Percentiles rank a stretch among this genome's conserved stretches.
phyloP scores from a whole-genome alignment of 2,329 filamentous ascomycete genomes.

The Talaromyces sp. region DNA sequence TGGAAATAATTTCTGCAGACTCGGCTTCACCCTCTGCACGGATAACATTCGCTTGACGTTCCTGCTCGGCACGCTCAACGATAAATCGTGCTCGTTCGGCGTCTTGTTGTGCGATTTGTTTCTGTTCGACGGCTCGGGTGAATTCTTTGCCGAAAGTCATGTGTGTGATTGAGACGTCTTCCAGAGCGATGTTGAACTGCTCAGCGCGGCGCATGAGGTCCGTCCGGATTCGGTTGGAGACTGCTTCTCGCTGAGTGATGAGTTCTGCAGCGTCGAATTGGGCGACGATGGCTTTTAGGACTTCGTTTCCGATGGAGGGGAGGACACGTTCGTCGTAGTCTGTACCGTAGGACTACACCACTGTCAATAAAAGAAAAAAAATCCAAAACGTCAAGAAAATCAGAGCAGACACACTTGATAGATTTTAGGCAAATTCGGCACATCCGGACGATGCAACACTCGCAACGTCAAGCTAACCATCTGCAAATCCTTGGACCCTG shows the following conservation, averaged over 20 bases:
- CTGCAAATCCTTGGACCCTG: slow-evolving; percentile 97
- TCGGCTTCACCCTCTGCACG: slow-evolving; percentile 96
- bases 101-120: slow-evolving; percentile 99
- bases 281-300: slow-evolving; percentile 95
- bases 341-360: slow-evolving; percentile 76
- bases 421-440: slow-evolving; percentile 89
- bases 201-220: slow-evolving; percentile 87
- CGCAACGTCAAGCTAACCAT: slow-evolving; percentile 98
- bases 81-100: slow-evolving; percentile 96
- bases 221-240: slow-evolving; percentile 85
- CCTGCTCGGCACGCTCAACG: slow-evolving; percentile 97
- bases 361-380: neutral
- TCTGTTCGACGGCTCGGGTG: slow-evolving; percentile 97
- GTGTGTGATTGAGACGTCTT: slow-evolving; percentile 98
- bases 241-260: slow-evolving; percentile 97
- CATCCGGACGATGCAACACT: slow-evolving; percentile 90
- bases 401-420: slow-evolving; percentile 70
- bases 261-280: slow-evolving; percentile 98
- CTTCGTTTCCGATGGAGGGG: slow-evolving; percentile 98
- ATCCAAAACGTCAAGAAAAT: neutral
- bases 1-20: slow-evolving; percentile 90
- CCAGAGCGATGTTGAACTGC: slow-evolving; percentile 98
- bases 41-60: slow-evolving; percentile 97
- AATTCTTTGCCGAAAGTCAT: slow-evolving; percentile 99
- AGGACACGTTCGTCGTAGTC: slow-evolving; percentile 99